phyloP scores from a whole-genome alignment of 176 grass and related monocot species.

The sorghum (Sorghum bicolor) region DNA sequence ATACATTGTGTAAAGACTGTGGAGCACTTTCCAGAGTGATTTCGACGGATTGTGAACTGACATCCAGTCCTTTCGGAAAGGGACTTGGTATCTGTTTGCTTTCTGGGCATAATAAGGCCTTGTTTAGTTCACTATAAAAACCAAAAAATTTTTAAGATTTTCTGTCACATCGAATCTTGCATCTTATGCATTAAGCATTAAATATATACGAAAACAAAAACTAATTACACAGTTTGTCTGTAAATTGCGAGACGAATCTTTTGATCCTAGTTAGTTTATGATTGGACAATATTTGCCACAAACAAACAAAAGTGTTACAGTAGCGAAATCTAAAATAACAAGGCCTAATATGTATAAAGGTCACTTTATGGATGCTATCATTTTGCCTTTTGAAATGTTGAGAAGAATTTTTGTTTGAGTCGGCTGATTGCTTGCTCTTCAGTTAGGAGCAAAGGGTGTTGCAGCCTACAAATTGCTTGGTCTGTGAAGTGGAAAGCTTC shows the following conservation, averaged over 20 bases:
- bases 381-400: not conserved
- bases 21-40: constrained; percentile 14
- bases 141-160: too few species aligned
- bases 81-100: not conserved
- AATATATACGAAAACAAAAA: too few species aligned
- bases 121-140: too few species aligned
- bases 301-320: too few species aligned
- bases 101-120: too few species aligned
- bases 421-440: constrained; percentile 1
- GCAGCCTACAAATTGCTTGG: not conserved
- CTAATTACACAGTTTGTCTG: too few species aligned
- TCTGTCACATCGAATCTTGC: too few species aligned
- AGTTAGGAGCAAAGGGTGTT: not conserved
- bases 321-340: too few species aligned
- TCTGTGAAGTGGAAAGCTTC: not conserved
- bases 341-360: constrained; percentile 10
- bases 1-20: constrained; percentile 4
- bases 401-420: not conserved
- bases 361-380: not conserved
- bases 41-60: constrained; percentile 13
- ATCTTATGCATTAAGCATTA: too few species aligned
- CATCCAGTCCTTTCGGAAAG: constrained; percentile 33
- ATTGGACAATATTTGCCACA: too few species aligned
- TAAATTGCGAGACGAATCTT: too few species aligned
- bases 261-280: too few species aligned